Percentiles rank a stretch among this genome's conserved stretches.
These are phyloP conservation scores for Salvia splendens DNA, from an alignment of 257 asterid genomes.

Conservation along the genomic window DNA sequence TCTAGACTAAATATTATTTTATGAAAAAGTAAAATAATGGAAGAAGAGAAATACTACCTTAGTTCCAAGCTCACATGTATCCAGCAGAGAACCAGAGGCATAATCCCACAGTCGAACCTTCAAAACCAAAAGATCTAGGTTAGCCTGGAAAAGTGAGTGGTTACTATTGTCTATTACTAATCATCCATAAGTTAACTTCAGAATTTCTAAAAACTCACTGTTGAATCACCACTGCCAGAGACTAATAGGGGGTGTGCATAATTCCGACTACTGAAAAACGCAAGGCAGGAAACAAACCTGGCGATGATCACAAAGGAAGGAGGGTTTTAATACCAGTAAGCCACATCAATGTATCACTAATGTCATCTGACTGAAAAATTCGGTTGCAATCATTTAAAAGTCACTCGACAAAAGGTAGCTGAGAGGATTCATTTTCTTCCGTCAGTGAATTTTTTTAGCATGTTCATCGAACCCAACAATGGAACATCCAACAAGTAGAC, in stretches of 20 bases:
- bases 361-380: constrained; percentile 7
- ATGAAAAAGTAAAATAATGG: neutral
- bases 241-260: constrained; percentile 55
- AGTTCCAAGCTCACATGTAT: constrained; percentile 66
- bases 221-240: constrained; percentile 98
- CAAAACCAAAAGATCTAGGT: constrained; percentile 20
- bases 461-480: neutral
- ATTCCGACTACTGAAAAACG: constrained; percentile 57
- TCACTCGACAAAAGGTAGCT: neutral
- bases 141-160: constrained; percentile 22
- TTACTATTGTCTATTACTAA: too few relatives aligned
- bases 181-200: neutral
- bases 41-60: constrained; percentile 46
- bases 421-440: neutral
- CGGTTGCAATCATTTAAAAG: neutral
- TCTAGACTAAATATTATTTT: neutral
- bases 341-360: neutral
- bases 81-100: constrained; percentile 78
- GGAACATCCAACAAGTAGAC: too few relatives aligned
- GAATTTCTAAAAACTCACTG: constrained; percentile 56
- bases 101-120: constrained; percentile 96
- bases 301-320: constrained; percentile 26
- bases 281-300: constrained; percentile 88
- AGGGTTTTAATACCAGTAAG: constrained; percentile 3
- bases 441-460: neutral